phyloP scores from a whole-genome alignment of 768 basidiomycete genomes.

The Lactifluus echinatus region DNA sequence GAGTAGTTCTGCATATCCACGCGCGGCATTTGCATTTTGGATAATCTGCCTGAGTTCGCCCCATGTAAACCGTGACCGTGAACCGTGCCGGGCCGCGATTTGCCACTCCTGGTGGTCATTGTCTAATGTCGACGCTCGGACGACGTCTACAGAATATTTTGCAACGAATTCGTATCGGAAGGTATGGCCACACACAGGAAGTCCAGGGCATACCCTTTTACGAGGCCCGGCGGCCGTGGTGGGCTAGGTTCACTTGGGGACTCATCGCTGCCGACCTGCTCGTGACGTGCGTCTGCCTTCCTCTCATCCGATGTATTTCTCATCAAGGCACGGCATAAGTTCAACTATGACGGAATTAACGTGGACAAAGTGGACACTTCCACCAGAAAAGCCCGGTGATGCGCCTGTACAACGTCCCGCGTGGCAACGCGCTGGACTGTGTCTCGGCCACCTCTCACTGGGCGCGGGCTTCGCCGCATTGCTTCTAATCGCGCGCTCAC shows the following conservation, averaged over 20 bases:
- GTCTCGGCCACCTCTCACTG: slow-evolving; percentile 8
- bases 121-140: neutral
- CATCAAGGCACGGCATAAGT: slow-evolving; percentile 1
- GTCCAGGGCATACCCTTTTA: slow-evolving; percentile 10
- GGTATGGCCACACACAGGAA: slow-evolving; percentile 4
- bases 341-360: slow-evolving; percentile 21
- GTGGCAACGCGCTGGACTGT: slow-evolving; percentile 20
- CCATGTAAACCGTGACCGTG: too few species aligned
- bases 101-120: too few species aligned
- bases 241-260: slow-evolving; percentile 18
- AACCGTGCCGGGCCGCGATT: too few species aligned
- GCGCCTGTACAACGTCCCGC: slow-evolving; percentile 7
- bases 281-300: slow-evolving; percentile 13
- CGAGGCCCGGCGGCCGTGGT: slow-evolving; percentile 16
- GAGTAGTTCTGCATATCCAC: too few species aligned
- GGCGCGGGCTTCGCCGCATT: slow-evolving; percentile 17
- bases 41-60: too few species aligned
- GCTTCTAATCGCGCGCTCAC: slow-evolving; percentile 17
- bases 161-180: neutral
- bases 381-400: slow-evolving; percentile 11
- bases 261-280: slow-evolving; percentile 19
- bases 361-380: slow-evolving; percentile 18
- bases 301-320: neutral
- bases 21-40: too few species aligned
- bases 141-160: slow-evolving; percentile 8